A percentile compares a stretch with the other conserved stretches of the same genome.
Conservation (phyloP, 345 rosid species). For the Trapa bicornis region DNA sequence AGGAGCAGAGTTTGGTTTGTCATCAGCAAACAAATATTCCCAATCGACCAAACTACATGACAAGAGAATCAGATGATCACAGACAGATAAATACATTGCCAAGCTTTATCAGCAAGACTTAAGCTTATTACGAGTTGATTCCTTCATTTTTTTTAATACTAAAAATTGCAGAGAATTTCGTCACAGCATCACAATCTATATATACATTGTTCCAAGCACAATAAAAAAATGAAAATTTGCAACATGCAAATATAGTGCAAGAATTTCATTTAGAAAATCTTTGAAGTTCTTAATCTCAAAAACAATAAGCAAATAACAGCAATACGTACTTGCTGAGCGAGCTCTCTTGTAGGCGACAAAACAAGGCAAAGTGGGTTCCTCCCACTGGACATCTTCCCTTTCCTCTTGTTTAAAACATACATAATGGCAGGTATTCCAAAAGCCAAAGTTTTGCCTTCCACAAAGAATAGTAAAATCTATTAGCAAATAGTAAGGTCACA, state of each 20-base stretch:
- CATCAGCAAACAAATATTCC: not conserved
- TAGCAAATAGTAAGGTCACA: not conserved
- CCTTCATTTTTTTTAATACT: not conserved
- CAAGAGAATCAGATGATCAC: not conserved
- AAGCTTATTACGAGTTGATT: not conserved
- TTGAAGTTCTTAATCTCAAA: not conserved
- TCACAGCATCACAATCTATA: not conserved
- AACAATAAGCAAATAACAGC: not conserved
- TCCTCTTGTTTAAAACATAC: slow-evolving; percentile 65
- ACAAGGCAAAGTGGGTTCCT: slow-evolving; percentile 73
- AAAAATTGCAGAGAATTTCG: not conserved
- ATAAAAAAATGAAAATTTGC: not conserved
- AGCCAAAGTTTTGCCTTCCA: slow-evolving; percentile 76
- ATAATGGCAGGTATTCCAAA: slow-evolving; percentile 81
- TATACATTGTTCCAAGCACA: not conserved
- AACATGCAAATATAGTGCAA: not conserved
- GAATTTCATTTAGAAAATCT: not conserved
- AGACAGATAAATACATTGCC: not conserved
- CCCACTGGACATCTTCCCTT: slow-evolving; percentile 37
- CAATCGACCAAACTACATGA: not conserved
- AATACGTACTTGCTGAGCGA: slow-evolving; percentile 57
- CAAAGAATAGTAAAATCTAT: slow-evolving; percentile 1
- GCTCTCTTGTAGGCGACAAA: slow-evolving; percentile 91
- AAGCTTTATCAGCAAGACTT: not conserved
- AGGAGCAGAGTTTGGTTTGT: not conserved